These are phyloP conservation scores for Corymbia calophylla DNA, from an alignment of 441 rosid species.

Conservation along the genomic window DNA sequence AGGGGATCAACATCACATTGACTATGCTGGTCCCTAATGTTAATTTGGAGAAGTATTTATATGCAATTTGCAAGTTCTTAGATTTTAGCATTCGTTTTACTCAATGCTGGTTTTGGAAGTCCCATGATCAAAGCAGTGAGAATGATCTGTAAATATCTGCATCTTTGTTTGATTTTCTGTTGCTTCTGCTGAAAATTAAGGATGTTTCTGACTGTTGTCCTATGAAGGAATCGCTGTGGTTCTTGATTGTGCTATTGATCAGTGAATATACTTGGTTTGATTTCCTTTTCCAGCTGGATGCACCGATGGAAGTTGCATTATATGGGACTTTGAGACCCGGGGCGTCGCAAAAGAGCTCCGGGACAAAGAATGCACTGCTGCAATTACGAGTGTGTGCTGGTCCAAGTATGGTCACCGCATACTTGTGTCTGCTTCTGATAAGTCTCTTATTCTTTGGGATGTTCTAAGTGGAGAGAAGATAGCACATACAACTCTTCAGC, in stretches of 20 bases:
- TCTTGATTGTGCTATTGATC: not conserved
- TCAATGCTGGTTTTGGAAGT: not conserved
- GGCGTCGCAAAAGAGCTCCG: conserved; percentile 89
- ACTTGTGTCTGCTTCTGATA: conserved; percentile 93
- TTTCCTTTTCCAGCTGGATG: conserved; percentile 66
- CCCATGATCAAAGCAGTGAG: not conserved
- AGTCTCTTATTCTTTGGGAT: conserved; percentile 92
- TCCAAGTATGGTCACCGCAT: conserved; percentile 84
- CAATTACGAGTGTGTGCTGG: conserved; percentile 93
- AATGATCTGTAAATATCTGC: not conserved
- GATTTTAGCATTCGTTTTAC: not conserved
- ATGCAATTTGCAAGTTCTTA: not conserved
- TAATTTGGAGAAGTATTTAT: not conserved
- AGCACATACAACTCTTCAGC: conserved; percentile 54
- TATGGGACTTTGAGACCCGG: conserved; percentile 97
- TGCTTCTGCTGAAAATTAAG: not conserved
- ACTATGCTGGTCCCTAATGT: not conserved
- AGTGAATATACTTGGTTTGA: not conserved
- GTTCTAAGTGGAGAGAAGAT: conserved; percentile 65
- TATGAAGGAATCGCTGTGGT: not conserved
- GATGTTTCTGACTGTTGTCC: not conserved
- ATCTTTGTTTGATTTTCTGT: not conserved
- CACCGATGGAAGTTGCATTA: conserved; percentile 83
- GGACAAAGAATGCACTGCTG: conserved; percentile 62
- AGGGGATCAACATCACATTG: not conserved